These are phyloP conservation scores for Rhodotorula glutinis DNA, from an alignment of 1,284 basidiomycete genomes.

Conservation along the genomic window DNA sequence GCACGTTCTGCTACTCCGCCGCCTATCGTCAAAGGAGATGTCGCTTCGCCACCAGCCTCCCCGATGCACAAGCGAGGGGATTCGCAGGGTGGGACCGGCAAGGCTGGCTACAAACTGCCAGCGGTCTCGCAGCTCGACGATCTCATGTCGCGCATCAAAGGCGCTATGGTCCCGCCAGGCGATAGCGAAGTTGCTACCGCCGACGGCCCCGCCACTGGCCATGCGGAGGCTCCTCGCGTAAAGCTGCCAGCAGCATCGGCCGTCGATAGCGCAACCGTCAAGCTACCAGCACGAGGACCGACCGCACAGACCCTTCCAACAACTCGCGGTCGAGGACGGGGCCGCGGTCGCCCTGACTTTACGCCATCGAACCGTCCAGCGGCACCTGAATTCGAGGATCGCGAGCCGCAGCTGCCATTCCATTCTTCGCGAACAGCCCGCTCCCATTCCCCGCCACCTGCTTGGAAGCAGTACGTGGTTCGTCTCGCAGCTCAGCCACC, in stretches of 20 bases:
- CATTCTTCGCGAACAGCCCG: conserved; percentile 45
- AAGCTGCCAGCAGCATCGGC: background rate
- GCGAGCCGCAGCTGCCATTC: conserved; percentile 42
- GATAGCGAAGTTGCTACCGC: background rate
- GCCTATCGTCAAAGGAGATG: background rate
- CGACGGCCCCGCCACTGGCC: background rate
- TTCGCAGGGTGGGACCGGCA: background rate
- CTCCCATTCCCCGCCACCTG: conserved; percentile 51
- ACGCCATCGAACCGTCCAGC: background rate
- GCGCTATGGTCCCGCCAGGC: conserved; percentile 58
- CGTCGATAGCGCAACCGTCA: conserved; percentile 20
- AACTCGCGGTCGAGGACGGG: conserved; percentile 9
- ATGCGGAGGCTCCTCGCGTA: background rate
- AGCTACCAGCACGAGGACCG: conserved; percentile 16
- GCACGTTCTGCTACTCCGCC: background rate
- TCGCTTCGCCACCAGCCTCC: conserved; percentile 6
- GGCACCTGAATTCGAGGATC: conserved; percentile 17
- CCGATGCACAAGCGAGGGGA: conserved; percentile 10
- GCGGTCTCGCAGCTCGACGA: conserved; percentile 74
- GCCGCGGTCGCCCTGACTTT: too few relatives aligned
- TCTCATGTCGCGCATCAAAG: conserved; percentile 82
- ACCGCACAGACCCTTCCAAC: conserved; percentile 45
- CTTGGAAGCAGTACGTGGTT: conserved; percentile 59
- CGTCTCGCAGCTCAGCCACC: conserved; percentile 18
- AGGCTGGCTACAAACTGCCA: conserved; percentile 55